These are phyloP conservation scores for Porodaedalea pini DNA, from an alignment of 1,284 basidiomycete species.

Conservation along the genomic window DNA sequence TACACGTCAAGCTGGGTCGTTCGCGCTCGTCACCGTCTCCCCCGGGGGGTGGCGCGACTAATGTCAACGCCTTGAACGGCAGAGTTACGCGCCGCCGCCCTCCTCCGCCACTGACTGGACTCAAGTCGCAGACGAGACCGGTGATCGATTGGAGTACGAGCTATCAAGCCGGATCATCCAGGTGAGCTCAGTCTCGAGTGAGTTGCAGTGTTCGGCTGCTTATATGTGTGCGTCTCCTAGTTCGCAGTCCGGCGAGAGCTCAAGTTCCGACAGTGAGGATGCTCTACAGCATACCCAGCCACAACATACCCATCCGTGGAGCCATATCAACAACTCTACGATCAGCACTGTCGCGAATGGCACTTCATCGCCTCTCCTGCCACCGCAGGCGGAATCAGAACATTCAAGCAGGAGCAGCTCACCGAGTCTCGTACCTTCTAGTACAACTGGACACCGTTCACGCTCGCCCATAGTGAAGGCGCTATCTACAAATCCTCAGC, in stretches of 20 bases:
- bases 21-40: slow-evolving; percentile 75
- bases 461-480: slow-evolving; percentile 16
- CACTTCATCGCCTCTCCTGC: slow-evolving; percentile 5
- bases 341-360: slow-evolving; percentile 3
- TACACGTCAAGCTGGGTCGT: slow-evolving; percentile 59
- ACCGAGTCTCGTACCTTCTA: slow-evolving; percentile 8
- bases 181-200: slow-evolving; percentile 37
- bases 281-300: background rate
- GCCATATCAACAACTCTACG: background rate
- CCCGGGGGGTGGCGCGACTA: slow-evolving; percentile 32
- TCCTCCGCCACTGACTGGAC: slow-evolving; percentile 23
- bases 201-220: slow-evolving; percentile 11
- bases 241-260: slow-evolving; percentile 19
- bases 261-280: slow-evolving; percentile 17
- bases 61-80: slow-evolving; percentile 5
- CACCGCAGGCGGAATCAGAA: slow-evolving; percentile 2
- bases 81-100: slow-evolving; percentile 21
- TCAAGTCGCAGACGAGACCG: slow-evolving; percentile 29
- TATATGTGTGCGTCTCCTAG: slow-evolving; percentile 13
- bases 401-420: slow-evolving; percentile 17
- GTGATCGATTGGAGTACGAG: slow-evolving; percentile 75
- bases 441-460: slow-evolving; percentile 3
- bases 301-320: slow-evolving; percentile 13
- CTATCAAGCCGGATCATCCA: slow-evolving; percentile 76
- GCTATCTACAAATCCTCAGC: slow-evolving; percentile 16